phyloP scores from a whole-genome alignment of 1,284 basidiomycete species.

The Lentinula novae-zelandiae region DNA sequence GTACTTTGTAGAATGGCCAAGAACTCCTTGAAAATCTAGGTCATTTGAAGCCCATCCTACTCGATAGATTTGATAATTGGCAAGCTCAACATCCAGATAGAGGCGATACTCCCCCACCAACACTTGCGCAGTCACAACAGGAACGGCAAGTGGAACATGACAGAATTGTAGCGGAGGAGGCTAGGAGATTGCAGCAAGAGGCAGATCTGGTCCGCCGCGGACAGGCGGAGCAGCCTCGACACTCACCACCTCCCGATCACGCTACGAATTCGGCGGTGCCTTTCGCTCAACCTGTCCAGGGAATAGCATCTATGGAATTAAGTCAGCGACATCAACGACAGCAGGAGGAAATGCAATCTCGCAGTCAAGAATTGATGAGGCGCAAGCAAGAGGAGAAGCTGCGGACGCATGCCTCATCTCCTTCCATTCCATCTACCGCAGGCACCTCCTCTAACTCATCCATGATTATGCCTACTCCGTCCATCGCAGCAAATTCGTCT shows the following conservation, averaged over 20 bases:
- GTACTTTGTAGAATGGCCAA: constrained; percentile 56
- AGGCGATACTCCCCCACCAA: constrained; percentile 8
- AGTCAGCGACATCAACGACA: constrained; percentile 17
- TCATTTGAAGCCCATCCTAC: constrained; percentile 45
- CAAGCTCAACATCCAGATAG: constrained; percentile 27
- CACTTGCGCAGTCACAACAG: not conserved
- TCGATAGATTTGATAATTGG: constrained; percentile 53
- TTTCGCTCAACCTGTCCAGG: constrained; percentile 1
- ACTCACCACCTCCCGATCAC: not conserved
- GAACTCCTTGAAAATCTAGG: constrained; percentile 54
- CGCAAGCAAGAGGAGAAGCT: constrained; percentile 30
- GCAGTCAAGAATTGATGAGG: constrained; percentile 33
- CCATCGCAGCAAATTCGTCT: constrained; percentile 16
- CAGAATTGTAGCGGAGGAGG: not conserved
- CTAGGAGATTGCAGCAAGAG: not conserved
- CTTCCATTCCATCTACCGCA: constrained; percentile 13
- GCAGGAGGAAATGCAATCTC: constrained; percentile 32
- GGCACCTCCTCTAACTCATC: constrained; percentile 14
- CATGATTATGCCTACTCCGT: constrained; percentile 10
- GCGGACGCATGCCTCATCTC: constrained; percentile 22
- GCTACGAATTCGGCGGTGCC: constrained; percentile 1
- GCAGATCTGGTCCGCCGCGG: not conserved
- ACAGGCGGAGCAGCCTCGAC: not conserved
- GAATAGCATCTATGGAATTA: not conserved
- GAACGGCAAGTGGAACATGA: not conserved